phyloP scores from a whole-genome alignment of 257 asterid species.

The Rhazya stricta region DNA sequence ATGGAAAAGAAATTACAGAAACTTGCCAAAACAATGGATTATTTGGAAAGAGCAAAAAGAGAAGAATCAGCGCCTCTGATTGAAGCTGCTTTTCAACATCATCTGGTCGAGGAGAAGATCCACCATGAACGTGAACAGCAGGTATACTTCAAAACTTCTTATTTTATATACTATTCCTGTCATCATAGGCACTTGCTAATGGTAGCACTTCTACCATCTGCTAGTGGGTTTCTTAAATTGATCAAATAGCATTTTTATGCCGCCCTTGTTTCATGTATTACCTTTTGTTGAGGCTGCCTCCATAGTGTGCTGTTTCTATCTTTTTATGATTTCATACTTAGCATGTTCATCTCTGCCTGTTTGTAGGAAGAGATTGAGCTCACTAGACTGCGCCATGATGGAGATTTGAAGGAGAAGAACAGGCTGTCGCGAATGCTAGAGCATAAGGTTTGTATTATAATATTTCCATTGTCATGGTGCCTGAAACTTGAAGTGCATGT shows the following conservation, averaged over 20 bases:
- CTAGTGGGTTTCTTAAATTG: neutral
- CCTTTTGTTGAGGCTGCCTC: neutral
- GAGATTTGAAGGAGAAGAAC: slow-evolving; percentile 31
- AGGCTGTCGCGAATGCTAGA: slow-evolving; percentile 25
- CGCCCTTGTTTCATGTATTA: neutral
- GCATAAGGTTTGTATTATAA: slow-evolving; percentile 15
- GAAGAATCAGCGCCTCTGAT: slow-evolving; percentile 34
- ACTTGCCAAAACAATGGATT: slow-evolving; percentile 32
- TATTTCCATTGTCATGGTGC: neutral
- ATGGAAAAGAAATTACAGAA: slow-evolving; percentile 62
- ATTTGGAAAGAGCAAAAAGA: slow-evolving; percentile 41
- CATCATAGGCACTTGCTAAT: neutral
- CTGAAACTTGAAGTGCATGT: neutral
- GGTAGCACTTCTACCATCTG: neutral
- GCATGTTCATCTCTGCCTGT: neutral
- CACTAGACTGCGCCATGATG: slow-evolving; percentile 25
- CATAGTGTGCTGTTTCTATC: neutral
- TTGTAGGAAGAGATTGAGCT: slow-evolving; percentile 29
- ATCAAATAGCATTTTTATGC: neutral
- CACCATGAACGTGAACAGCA: slow-evolving; percentile 34
- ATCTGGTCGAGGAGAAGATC: slow-evolving; percentile 25
- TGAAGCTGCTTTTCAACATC: slow-evolving; percentile 31
- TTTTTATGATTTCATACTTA: neutral
- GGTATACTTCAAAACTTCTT: slow-evolving; percentile 9
- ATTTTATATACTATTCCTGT: neutral